Evolutionary conservation across 306 rosid genomes (phyloP).

Genomic region (Vigna reflexopilosa): DNA sequence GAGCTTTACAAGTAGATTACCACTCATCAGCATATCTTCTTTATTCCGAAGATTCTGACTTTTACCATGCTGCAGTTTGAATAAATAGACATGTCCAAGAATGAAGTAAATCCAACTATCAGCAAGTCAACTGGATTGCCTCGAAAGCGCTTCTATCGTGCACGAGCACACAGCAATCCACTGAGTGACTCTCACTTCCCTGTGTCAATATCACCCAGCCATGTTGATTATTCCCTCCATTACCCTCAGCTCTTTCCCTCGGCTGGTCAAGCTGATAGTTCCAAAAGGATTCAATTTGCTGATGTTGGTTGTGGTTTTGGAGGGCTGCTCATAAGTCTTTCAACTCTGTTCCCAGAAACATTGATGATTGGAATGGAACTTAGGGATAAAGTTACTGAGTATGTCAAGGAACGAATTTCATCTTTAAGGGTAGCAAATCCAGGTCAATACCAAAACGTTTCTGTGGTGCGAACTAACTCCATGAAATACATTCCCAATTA

Average conservation of each 20-base stretch:
- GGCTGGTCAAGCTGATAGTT: conserved; percentile 50
- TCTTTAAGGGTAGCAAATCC: conserved; percentile 75
- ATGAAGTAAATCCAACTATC: conserved; percentile 59
- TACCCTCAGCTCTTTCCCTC: conserved; percentile 69
- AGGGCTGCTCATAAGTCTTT: conserved; percentile 86
- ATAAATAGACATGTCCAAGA: conserved; percentile 62
- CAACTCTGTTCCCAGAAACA: conserved; percentile 83
- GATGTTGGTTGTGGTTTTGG: conserved; percentile 99
- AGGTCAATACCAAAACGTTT: conserved; percentile 84
- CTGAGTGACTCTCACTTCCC: conserved; percentile 97
- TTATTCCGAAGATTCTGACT: conserved; percentile 41
- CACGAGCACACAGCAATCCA: conserved; percentile 98
- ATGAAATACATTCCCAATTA: conserved; percentile 96
- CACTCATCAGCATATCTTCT: background rate
- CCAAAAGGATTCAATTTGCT: conserved; percentile 80
- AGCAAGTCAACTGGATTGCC: conserved; percentile 94
- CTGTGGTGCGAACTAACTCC: conserved; percentile 92
- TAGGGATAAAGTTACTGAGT: conserved; percentile 89
- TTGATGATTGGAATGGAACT: conserved; percentile 99
- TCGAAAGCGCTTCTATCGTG: conserved; percentile 96
- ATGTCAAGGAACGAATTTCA: conserved; percentile 86
- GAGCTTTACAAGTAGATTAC: background rate
- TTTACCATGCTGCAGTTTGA: conserved; percentile 48
- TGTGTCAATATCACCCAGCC: conserved; percentile 74
- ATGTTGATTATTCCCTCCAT: conserved; percentile 79